Conservation (phyloP, 257 asterid genomes). For the Lithospermum erythrorhizon region DNA sequence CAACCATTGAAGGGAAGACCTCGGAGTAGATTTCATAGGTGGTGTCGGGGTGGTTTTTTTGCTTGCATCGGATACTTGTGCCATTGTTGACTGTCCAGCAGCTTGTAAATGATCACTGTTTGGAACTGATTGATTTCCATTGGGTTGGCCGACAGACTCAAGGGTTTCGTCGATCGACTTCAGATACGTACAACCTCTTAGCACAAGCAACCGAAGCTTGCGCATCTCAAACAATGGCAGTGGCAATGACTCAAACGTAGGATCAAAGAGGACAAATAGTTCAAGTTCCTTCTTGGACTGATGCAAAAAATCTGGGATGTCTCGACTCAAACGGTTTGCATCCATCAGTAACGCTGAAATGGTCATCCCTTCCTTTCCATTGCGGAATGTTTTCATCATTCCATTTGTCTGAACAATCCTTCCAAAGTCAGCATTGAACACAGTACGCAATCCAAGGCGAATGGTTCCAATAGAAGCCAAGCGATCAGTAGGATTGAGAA, state of each 20-base stretch:
- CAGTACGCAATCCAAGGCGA: slow-evolving; percentile 22
- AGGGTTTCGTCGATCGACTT: not conserved
- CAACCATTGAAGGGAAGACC: not conserved
- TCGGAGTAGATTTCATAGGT: not conserved
- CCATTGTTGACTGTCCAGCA: too few species aligned
- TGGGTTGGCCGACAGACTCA: too few species aligned
- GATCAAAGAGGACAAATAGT: slow-evolving; percentile 22
- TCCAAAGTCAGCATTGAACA: slow-evolving; percentile 26
- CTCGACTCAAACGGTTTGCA: slow-evolving; percentile 12
- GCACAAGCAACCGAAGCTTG: slow-evolving; percentile 24
- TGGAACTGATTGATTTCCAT: too few species aligned
- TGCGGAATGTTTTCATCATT: slow-evolving; percentile 13
- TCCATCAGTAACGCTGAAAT: slow-evolving; percentile 21
- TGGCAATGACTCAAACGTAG: slow-evolving; percentile 18
- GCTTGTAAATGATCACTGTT: too few species aligned
- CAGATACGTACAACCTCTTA: slow-evolving; percentile 27
- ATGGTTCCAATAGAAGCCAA: not conserved
- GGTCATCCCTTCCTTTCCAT: not conserved
- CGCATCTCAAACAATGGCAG: slow-evolving; percentile 7
- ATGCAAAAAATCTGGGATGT: not conserved
- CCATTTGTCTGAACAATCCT: slow-evolving; percentile 19
- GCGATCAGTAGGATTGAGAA: slow-evolving; percentile 9
- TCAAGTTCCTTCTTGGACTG: slow-evolving; percentile 2
- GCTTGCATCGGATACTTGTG: not conserved
- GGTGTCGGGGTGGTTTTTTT: not conserved